Base-by-base conservation (phyloP, 306 rosid genomes). In the Dalbergia cultrata region DNA sequence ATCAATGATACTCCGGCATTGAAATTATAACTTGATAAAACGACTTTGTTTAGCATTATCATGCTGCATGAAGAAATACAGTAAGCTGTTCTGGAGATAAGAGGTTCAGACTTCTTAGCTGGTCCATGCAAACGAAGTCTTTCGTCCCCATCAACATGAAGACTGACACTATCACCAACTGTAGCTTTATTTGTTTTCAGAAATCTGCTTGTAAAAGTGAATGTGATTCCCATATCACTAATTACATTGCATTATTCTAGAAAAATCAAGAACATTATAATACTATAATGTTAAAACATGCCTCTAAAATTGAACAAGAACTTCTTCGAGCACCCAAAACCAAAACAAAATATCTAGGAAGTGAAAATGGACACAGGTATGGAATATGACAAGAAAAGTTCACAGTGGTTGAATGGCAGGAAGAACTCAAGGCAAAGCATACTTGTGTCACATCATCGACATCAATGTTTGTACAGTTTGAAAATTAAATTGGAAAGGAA, bases 1-100 rank as follows among this genome's bases (percentile, higher is more conserved):
- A 95, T 95, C 85, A 95, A 84, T 0, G 95, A 91, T 84, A 92
- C 81, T 74, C 97, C 98, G 3, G 98, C 97, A 78, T 88, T 80
- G 88, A 95, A 95, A 85, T 92, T 84, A 49, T 86, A 92, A 75
- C 92, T 49, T 5, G 97, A 95, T 54, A 95, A 85, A 77, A 93
- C 97, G 67, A 89, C 43, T 80, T 95, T 95, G 80, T 95, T 95
- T 77, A 95, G 85, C 90, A 95, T 77, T 69, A 91, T 91, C 99
- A 95, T 93, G 84, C 97, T 86, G 79, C 99, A 95, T 4, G 99
- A 95, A 67, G 97, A 95, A 75, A 95, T 59, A 78, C 97, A 95
- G 76, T 95, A 95, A 50, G 98, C 97, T 56, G 83, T 83, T 53
- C 98, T 97, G 8, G 97, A 87, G 81, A 92, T 57, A 64, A 94